phyloP scores from a whole-genome alignment of 73 alveolate genomes.

The Tetrahymena malaccensis region DNA sequence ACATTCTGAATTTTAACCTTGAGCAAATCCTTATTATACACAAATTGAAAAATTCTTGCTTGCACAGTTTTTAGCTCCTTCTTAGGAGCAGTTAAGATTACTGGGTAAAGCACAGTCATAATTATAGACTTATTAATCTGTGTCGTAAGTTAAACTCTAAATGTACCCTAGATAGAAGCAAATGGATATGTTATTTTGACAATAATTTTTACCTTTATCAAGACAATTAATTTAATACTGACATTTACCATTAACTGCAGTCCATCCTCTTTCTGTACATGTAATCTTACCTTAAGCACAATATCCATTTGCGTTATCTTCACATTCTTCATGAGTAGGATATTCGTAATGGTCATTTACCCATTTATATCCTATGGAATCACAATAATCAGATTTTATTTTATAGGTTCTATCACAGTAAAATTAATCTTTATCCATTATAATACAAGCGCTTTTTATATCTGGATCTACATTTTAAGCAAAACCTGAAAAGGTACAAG shows the following conservation, averaged over 20 bases:
- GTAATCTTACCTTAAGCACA: not conserved
- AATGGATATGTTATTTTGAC: not conserved
- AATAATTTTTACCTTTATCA: not conserved
- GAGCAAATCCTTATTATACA: not conserved
- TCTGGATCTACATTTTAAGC: not conserved
- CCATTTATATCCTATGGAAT: not conserved
- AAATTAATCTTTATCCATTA: not conserved
- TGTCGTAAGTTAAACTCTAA: not conserved
- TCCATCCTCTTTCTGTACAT: not conserved
- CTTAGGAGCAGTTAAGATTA: not conserved
- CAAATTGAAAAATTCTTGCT: not conserved
- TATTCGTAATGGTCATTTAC: not conserved
- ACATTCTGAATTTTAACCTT: not conserved
- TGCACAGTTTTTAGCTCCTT: not conserved
- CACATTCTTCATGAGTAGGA: not conserved
- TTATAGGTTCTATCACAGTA: not conserved
- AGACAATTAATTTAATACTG: not conserved
- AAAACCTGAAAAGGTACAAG: not conserved
- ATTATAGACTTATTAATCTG: not conserved
- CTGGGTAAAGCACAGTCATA: not conserved
- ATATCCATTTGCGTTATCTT: not conserved
- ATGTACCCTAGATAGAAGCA: not conserved
- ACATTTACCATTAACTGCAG: not conserved
- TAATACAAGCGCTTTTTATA: not conserved
- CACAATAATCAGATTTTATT: not conserved